Evolutionary conservation across 495 filamentous ascomycete species (phyloP), one percentile per base, ranked within the genome.

Genomic region (Daldinia concentrica): DNA sequence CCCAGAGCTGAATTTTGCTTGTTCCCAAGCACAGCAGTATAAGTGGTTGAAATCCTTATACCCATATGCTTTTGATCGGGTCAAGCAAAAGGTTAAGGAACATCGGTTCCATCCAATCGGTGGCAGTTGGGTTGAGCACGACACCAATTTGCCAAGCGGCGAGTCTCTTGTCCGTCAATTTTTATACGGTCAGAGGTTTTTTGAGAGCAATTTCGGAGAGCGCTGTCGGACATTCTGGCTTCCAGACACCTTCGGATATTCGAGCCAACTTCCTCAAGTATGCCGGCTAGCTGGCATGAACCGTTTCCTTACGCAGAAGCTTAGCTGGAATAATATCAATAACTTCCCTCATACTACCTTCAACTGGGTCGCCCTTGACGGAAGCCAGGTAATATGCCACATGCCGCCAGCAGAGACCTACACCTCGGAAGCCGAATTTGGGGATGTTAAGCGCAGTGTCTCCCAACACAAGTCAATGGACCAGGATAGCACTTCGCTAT

Each of bases 271-370:
- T 19, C 95, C 95, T 36, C 95, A 99, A 77, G 81, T 99, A 32
- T 97, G 92, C 72, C 91, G 94, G 9, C 82, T 97, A 34, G 90
- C 95, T 19, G 95, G 95, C 41, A 99, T 99, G 95, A 91, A 84
- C 60, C 88, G 95, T 32, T 99, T 99, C 83, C 92, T 99, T 71
- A 99, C 95, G 1, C 95, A 99, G 80, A 99, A 99, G 81, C 86
- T 99, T 57, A 87, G 86, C 72, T 87, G 86, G 86, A 99, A 99
- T 80, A 98, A 98, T 79, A 98, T 99, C 84, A 98, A 99, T 82
- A 97, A 91, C 65, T 99, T 99, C 81, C 95, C 95, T 1, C 95
- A 98, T 72, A 98, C 95, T 1, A 98, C 95, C 0, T 99, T 99
- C 84, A 95, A 95, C 74, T 99, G 95, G 95, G 94, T 99, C 19